phyloP scores from a whole-genome alignment of 2,329 filamentous ascomycete species.

The Xylaria sp. region DNA sequence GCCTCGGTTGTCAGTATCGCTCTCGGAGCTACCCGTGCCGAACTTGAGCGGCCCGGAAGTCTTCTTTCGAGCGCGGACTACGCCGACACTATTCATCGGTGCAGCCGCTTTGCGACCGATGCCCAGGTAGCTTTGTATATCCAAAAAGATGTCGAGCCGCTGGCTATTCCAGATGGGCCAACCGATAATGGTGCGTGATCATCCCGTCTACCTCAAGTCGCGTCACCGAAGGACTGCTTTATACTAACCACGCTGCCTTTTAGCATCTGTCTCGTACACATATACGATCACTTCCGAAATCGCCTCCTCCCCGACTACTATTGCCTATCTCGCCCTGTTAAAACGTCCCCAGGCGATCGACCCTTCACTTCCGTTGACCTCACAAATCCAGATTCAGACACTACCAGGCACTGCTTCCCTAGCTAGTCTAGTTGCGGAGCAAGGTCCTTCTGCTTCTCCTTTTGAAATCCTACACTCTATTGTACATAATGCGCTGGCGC shows the following conservation, averaged over 20 bases:
- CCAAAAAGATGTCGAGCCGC: slow-evolving; percentile 75
- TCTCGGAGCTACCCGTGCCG: slow-evolving; percentile 74
- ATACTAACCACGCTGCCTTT: slow-evolving; percentile 37
- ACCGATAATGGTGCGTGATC: slow-evolving; percentile 51
- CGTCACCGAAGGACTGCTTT: background rate
- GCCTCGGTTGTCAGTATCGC: slow-evolving; percentile 73
- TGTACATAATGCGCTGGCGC: slow-evolving; percentile 87
- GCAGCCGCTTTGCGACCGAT: slow-evolving; percentile 87
- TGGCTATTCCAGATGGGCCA: slow-evolving; percentile 56
- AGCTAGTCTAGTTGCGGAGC: slow-evolving; percentile 69
- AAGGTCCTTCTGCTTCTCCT: slow-evolving; percentile 76
- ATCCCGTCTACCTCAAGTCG: background rate
- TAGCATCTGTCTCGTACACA: slow-evolving; percentile 62
- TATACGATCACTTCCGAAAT: slow-evolving; percentile 86
- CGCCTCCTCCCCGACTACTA: slow-evolving; percentile 77
- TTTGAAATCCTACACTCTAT: slow-evolving; percentile 93
- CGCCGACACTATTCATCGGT: slow-evolving; percentile 83
- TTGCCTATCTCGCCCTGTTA: slow-evolving; percentile 84
- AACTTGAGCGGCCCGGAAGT: slow-evolving; percentile 82
- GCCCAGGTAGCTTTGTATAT: slow-evolving; percentile 88
- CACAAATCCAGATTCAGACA: slow-evolving; percentile 92
- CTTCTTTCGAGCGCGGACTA: slow-evolving; percentile 76
- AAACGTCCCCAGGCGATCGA: slow-evolving; percentile 91
- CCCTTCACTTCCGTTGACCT: slow-evolving; percentile 77
- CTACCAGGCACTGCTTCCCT: slow-evolving; percentile 80